Evolutionary conservation across 345 rosid genomes (phyloP), one percentile per base, ranked within the genome.

Genomic region (Angophora floribunda): DNA sequence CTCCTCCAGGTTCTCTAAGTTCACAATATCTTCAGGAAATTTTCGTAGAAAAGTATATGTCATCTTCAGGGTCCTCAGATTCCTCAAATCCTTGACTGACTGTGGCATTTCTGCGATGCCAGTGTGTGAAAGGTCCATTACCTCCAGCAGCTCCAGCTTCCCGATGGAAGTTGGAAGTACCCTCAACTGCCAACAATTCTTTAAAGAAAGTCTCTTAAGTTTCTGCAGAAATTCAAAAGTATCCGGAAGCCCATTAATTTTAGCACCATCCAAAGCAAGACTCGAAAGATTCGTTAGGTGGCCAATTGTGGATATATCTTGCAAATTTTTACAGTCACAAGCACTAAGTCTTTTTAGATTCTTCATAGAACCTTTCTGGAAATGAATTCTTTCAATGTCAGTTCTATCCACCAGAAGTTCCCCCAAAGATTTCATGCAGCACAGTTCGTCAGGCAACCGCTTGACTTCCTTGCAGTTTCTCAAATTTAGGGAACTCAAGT

Each of bases 31-130:
- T 26, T 5, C 26, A 7, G 87, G 80, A 21, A 86, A 49, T 5
- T 28, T n/a, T 28, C 2, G 1, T 28, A 86, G 30, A 6, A 0
- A 2, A 44, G n/a, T 86, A 24, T 2, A 0, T 6, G 1, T n/a
- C 52, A 45, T 49, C 7, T 55, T 22, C 36, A 86, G 80, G 0
- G 5, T 63, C 17, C 24, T 59, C 44, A 86, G 28, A 0, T n/a
- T 47, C 0, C 0, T 19, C 51, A 86, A 47, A 7, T 49, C 0
- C 30, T 47, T 26, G 10, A 86, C 32, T 16, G 87, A 59, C 3
- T 9, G 7, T 41, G 87, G 87, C 11, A 86, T 3, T 86, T 24
- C 15, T 1, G 0, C 5, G 36, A 86, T 36, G 59, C 24, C 4
- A 55, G 17, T 61, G 9, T 22, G 0, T 24, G 51, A 21, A n/a